Percentiles rank a stretch among this genome's conserved stretches.
phyloP scores from a whole-genome alignment of 805 yeast genomes.

The Suhomyces vadensis region DNA sequence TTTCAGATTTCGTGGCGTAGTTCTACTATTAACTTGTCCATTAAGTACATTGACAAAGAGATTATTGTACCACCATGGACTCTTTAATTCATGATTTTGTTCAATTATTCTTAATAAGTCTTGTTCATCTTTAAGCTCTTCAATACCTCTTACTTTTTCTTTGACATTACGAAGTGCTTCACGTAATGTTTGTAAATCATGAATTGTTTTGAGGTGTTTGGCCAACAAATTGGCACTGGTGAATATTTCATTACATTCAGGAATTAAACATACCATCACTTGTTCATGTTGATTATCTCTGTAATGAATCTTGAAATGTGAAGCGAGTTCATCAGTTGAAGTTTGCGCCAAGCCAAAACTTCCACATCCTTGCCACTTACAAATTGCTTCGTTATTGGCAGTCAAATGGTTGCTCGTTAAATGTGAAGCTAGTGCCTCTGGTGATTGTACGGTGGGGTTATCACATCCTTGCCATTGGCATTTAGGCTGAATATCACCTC shows the following conservation, averaged over 20 bases:
- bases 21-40: constrained; percentile 10
- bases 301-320: constrained; percentile 66
- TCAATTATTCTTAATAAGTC: constrained; percentile 27
- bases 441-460: background rate
- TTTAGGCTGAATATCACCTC: too few relatives aligned
- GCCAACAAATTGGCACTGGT: constrained; percentile 62
- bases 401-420: constrained; percentile 30
- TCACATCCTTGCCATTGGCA: constrained; percentile 33
- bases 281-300: constrained; percentile 58
- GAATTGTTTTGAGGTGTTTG: constrained; percentile 62
- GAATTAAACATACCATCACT: constrained; percentile 48
- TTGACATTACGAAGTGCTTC: constrained; percentile 22
- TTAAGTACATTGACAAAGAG: constrained; percentile 27
- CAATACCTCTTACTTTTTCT: constrained; percentile 25
- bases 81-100: constrained; percentile 33
- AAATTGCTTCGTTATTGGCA: constrained; percentile 24
- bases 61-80: constrained; percentile 46
- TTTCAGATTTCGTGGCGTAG: too few relatives aligned
- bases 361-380: constrained; percentile 64
- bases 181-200: constrained; percentile 47
- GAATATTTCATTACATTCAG: constrained; percentile 61
- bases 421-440: constrained; percentile 30
- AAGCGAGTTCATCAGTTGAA: constrained; percentile 55
- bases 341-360: constrained; percentile 53
- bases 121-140: constrained; percentile 23